phyloP scores from a whole-genome alignment of 106 monocot species.

The Phalaenopsis aphrodite region DNA sequence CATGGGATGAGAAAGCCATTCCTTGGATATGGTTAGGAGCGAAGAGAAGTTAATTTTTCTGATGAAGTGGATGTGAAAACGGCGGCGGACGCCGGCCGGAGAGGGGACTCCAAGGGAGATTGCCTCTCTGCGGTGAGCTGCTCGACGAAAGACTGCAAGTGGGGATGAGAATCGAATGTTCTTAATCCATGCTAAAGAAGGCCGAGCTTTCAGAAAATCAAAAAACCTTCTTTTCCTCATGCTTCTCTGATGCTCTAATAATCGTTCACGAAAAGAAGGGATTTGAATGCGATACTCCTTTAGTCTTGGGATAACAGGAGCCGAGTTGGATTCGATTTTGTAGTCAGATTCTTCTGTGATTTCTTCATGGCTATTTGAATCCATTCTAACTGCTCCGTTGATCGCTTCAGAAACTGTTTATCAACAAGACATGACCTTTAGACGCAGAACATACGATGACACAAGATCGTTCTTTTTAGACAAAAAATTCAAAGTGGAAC shows the following conservation, averaged over 20 bases:
- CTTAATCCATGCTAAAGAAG: constrained; percentile 15
- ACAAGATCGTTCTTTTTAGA: too few species aligned
- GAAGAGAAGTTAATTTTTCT: constrained; percentile 19
- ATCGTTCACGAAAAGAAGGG: constrained; percentile 10
- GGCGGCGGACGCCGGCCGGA: constrained; percentile 23
- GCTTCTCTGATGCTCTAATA: not conserved
- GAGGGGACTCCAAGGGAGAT: constrained; percentile 27
- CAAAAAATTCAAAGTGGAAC: too few species aligned
- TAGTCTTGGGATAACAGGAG: constrained; percentile 10
- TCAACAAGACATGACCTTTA: not conserved
- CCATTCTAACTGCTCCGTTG: not conserved
- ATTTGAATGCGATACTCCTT: constrained; percentile 18
- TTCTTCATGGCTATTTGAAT: not conserved
- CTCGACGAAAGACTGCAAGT: constrained; percentile 15
- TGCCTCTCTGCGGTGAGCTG: constrained; percentile 16
- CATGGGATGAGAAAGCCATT: constrained; percentile 53
- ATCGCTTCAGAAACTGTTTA: not conserved
- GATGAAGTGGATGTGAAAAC: constrained; percentile 14
- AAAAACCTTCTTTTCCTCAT: not conserved
- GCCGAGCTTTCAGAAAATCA: constrained; percentile 18
- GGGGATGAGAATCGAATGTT: constrained; percentile 23
- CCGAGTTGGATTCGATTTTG: not conserved
- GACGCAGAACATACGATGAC: too few species aligned
- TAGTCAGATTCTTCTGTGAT: not conserved
- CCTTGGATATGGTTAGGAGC: constrained; percentile 20